Evolutionary conservation across 1,284 basidiomycete genomes (phyloP), one percentile per base, ranked within the genome.

Genomic region (Apiotrichum sp.): DNA sequence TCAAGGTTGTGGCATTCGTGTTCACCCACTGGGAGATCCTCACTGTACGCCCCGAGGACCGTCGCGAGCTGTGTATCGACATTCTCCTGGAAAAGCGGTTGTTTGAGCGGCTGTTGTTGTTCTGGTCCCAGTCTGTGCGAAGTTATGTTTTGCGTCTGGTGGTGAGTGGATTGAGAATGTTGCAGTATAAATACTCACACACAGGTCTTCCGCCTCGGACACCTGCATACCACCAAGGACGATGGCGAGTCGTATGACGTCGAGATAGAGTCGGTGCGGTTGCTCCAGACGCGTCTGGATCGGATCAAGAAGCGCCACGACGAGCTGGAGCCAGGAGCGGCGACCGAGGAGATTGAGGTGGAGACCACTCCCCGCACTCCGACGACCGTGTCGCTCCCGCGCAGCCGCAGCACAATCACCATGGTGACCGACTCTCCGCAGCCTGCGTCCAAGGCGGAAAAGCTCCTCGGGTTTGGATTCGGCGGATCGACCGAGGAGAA

Each of bases 1-100:
- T 80, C 62, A 78, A 79, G 50, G 74, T 71, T 6, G 75, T 80
- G 52, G 75, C 78, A 7, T 80, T 79, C 56, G 66, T 80, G 13
- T 80, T 80, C 58, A 77, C 78, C 4, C 78, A 79, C 60, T 80
- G 78, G 67, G 79, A 80, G 56, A 75, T 77, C 16, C 68, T 80
- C 48, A 79, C 77, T 7, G 65, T 74, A 6, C 54, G 70, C 9
- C 57, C 70, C 1, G 71, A 71, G 43, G 76, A 80, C 59, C 69
- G 79, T 9, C 68, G 68, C 33, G 77, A 74, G 51, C 66, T 80
- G 39, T 79, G 79, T 59, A 63, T 78, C 47, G 69, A 74, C 31
- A 62, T 80, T 44, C 62, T 80, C 47, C 69, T 80, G 44, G 67
- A 78, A 48, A 73, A 72, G 48, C 65, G 65, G 36, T 56, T 79